Evolutionary conservation across 2,329 filamentous ascomycete species (phyloP), one percentile per base, ranked within the genome.

Genomic region (Metarhizium album): DNA sequence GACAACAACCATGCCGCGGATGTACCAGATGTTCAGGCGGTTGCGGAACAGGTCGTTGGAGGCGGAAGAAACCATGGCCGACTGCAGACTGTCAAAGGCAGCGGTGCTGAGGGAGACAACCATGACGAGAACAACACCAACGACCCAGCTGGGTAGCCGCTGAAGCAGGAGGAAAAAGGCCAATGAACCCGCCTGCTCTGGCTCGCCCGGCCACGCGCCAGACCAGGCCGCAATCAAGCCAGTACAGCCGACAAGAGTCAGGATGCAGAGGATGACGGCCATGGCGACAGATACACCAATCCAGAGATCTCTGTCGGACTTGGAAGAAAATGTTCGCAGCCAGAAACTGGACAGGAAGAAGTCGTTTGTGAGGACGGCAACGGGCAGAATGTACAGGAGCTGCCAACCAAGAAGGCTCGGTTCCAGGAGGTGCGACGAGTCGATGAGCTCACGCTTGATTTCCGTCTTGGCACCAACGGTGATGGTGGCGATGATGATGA

Each of bases 1-100:
- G 16, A 86, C 62, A 1, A 91, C 79, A 24, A 93, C 86, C 40
- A 74, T 74, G 18, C 62, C 74, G 45, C 87, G 83, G 58, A 91
- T 84, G 65, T 74, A 78, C 80, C 86, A 87, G 56, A 90, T 79
- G 60, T 82, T 83, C 51, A 93, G 79, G 53, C 78, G 80, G 74
- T 93, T 93, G 59, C 87, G 82, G 76, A 91, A 91, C 14, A 93
- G 68, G 63, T 93, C 87, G 70, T 91, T 91, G 57, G 84, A 89
- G 14, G 83, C 85, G 0, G 85, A 86, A n/a, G 84, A 88, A 7
- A 91, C 84, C 83, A 93, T 90, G 58, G 87, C 85, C 2, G 83
- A 86, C 67, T 91, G 88, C 37, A 91, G 74, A 54, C 79, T 85
- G 71, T 93, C 87, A 56, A 93, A 91, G 0, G 87, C 82, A 0